Evolutionary conservation across 306 rosid genomes (phyloP).

Genomic region (Cucurbita argyrosperma): DNA sequence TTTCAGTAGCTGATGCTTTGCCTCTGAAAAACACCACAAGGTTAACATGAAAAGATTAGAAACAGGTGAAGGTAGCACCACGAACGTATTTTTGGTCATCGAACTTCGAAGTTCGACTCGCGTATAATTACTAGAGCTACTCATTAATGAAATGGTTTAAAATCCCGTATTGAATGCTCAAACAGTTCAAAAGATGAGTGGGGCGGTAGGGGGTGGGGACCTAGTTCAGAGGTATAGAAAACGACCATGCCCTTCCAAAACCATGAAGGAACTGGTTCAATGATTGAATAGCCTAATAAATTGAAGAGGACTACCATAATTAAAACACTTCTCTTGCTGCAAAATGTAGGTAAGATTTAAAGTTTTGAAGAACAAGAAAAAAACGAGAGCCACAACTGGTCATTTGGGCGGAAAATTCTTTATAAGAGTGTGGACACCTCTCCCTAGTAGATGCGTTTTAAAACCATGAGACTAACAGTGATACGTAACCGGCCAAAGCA

Average conservation of each 20-base stretch:
- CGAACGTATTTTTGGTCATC: neutral
- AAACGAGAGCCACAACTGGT: neutral
- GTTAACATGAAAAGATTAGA: neutral
- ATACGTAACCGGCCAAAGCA: no score
- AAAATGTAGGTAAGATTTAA: conserved; percentile 30
- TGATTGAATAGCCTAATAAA: conserved; percentile 13
- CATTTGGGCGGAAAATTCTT: neutral
- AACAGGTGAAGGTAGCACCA: neutral
- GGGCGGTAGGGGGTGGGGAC: neutral
- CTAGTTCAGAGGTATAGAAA: neutral
- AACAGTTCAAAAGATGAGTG: no score
- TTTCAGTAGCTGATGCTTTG: conserved; percentile 55
- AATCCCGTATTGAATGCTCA: no score
- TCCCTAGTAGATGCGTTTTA: no score
- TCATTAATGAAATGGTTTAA: no score
- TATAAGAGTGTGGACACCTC: no score
- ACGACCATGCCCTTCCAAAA: neutral
- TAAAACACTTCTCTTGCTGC: conserved; percentile 9
- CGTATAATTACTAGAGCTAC: neutral
- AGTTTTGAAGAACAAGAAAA: conserved; percentile 8
- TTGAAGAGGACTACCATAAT: conserved; percentile 18
- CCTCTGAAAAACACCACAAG: conserved; percentile 32
- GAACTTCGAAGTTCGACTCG: neutral
- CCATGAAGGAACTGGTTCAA: neutral
- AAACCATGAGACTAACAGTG: no score